Conservation (phyloP, 305 asterid genomes). For the Fraxinus angustifolia region DNA sequence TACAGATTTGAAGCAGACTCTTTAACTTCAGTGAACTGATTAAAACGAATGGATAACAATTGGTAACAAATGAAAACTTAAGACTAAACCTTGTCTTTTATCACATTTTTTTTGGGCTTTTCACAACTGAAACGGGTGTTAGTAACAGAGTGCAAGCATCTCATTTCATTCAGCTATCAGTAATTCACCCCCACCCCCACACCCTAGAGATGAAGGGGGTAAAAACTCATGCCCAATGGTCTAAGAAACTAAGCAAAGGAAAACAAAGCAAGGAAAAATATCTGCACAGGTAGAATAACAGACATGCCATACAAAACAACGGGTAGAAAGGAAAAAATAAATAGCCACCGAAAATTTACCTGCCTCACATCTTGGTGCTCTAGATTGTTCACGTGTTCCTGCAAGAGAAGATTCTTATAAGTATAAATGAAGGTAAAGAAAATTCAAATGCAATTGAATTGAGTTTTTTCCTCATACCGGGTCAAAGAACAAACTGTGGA, state of each 20-base stretch:
- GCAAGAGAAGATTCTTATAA: slow-evolving; percentile 21
- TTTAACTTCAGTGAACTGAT: neutral
- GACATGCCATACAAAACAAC: neutral
- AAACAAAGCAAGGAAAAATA: neutral
- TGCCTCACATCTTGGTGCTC: slow-evolving; percentile 63
- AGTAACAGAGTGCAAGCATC: neutral
- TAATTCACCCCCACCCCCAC: neutral
- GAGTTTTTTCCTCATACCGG: slow-evolving; percentile 26
- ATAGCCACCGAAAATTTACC: slow-evolving; percentile 38
- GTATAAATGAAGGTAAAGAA: slow-evolving; percentile 10
- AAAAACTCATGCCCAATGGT: neutral
- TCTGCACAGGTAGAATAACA: neutral
- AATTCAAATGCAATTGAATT: neutral
- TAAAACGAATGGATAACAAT: neutral
- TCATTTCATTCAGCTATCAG: neutral
- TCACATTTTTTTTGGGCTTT: neutral
- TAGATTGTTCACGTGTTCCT: slow-evolving; percentile 43
- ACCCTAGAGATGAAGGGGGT: neutral
- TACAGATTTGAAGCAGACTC: neutral
- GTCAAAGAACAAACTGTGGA: slow-evolving; percentile 58
- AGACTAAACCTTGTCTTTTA: neutral
- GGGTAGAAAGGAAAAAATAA: neutral
- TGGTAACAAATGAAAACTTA: neutral
- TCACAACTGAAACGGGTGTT: neutral
- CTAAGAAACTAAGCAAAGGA: neutral